Evolutionary conservation across 1,284 basidiomycete genomes (phyloP), one percentile per base, ranked within the genome.

Genomic region (Cutaneotrichosporon cutaneum): DNA sequence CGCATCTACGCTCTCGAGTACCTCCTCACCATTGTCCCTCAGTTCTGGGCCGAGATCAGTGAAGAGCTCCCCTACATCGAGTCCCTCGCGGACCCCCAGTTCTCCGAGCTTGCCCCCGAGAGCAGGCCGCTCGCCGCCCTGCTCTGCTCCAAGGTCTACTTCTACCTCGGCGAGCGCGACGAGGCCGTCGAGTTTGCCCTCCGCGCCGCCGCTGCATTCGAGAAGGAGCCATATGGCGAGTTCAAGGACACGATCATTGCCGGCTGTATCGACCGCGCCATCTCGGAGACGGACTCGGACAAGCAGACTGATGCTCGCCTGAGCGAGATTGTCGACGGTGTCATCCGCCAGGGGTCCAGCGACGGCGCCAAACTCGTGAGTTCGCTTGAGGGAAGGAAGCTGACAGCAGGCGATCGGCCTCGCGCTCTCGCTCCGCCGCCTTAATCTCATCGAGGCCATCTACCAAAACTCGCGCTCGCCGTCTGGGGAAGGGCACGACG

Each of bases 41-140:
- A 92, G 72, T 96, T 96, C 80, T 98, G 94, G 94, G 89, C 94
- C 58, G 94, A 98, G 83, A 94, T 97, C 74, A 93, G 92, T 72
- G 94, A 98, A 78, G 87, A 92, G 77, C 88, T 97, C 70, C 85
- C 90, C 42, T 83, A 87, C 64, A 92, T 97, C 70, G 94, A 98
- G 80, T 84, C 89, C 2, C 81, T 98, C 7, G 93, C 94, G 68
- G 94, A 97, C 80, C 72, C 75, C 50, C 60, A 74, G 53, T 86
- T 85, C 66, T 83, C 87, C 42, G 86, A 88, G 52, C 83, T 96
- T 9, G 83, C 89, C 0, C 83, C 85, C 66, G 83, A 87, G 61
- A 86, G 88, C 27, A 87, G 89, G 56, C 86, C 90, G 70, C 84
- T 87, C 58, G 94, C 94, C 26, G 91, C 94, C 22, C 82, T 97